Percentiles rank a stretch among this genome's conserved stretches.
Evolutionary conservation across 2,329 filamentous ascomycete genomes (phyloP).

Genomic region (Pyricularia grisea): DNA sequence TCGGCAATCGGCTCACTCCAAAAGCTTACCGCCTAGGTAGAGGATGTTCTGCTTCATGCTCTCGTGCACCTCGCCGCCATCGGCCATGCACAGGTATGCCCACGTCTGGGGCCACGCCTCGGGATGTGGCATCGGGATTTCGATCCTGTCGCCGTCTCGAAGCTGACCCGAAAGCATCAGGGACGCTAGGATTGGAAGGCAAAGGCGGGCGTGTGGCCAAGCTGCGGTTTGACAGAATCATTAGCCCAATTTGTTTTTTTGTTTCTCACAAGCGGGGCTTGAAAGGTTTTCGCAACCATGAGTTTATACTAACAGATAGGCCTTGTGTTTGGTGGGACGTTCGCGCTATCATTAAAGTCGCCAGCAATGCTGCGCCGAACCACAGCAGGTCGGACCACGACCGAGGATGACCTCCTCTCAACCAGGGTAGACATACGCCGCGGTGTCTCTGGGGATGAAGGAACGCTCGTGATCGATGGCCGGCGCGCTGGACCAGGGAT

Average conservation of each 20-base stretch:
- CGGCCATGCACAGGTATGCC: constrained; percentile 44
- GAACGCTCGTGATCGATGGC: constrained; percentile 5
- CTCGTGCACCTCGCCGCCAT: constrained; percentile 34
- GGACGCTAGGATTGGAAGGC: constrained; percentile 43
- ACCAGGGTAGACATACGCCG: constrained; percentile 4
- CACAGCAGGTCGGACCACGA: neutral
- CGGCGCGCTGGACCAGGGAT: constrained; percentile 24
- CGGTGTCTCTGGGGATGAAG: constrained; percentile 5
- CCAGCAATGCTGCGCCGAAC: neutral
- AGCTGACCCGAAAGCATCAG: constrained; percentile 46
- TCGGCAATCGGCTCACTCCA: neutral
- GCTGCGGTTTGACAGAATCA: constrained; percentile 22
- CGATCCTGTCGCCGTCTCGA: constrained; percentile 40
- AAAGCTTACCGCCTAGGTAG: constrained; percentile 39
- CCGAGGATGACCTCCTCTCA: neutral
- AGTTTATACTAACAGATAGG: neutral
- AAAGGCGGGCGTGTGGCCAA: constrained; percentile 34
- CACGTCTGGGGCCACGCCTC: constrained; percentile 46
- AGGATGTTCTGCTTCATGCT: constrained; percentile 41
- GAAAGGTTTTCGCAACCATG: neutral
- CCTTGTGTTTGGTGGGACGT: neutral
- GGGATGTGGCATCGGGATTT: constrained; percentile 48
- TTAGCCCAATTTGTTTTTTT: neutral
- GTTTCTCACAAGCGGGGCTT: neutral
- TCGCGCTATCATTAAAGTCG: neutral